These are phyloP conservation scores for Ophiocordyceps sinensis DNA, from an alignment of 2,329 filamentous ascomycete species.

Conservation along the genomic window DNA sequence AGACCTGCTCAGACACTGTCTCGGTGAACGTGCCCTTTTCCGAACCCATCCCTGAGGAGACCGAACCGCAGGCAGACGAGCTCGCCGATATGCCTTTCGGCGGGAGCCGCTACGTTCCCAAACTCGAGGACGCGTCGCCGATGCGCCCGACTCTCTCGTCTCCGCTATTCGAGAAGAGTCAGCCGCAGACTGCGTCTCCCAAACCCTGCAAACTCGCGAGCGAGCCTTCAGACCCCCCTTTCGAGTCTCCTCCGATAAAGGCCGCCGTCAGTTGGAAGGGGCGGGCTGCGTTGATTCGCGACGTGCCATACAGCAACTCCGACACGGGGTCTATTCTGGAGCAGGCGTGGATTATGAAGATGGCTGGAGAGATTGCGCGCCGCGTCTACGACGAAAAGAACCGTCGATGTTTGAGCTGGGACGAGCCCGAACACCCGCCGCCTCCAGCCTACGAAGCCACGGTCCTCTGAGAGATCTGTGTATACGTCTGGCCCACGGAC, in stretches of 20 bases:
- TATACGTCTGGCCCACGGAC: slow-evolving; percentile 1
- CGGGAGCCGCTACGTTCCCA: slow-evolving; percentile 26
- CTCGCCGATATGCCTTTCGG: slow-evolving; percentile 14
- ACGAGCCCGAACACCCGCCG: slow-evolving; percentile 40
- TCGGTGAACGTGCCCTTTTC: slow-evolving; percentile 47
- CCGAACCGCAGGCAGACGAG: slow-evolving; percentile 29
- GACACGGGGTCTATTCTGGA: slow-evolving; percentile 52
- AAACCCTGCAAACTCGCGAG: slow-evolving; percentile 7
- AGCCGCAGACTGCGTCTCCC: slow-evolving; percentile 11
- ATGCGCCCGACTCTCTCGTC: slow-evolving; percentile 11
- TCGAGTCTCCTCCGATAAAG: slow-evolving; percentile 8
- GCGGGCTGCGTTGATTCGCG: slow-evolving; percentile 15
- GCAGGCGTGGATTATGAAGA: slow-evolving; percentile 81
- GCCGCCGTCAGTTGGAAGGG: slow-evolving; percentile 7
- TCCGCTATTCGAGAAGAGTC: slow-evolving; percentile 9
- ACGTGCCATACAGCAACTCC: slow-evolving; percentile 19
- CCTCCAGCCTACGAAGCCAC: slow-evolving; percentile 48
- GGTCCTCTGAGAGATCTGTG: slow-evolving; percentile 18
- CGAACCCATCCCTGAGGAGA: slow-evolving; percentile 48
- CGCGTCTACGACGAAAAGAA: slow-evolving; percentile 80
- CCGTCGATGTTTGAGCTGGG: slow-evolving; percentile 22
- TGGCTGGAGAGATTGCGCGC: slow-evolving; percentile 80
- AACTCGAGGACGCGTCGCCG: slow-evolving; percentile 5
- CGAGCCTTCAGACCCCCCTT: slow-evolving; percentile 2
- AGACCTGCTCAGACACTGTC: slow-evolving; percentile 33